Base-by-base conservation (phyloP, 2,329 filamentous ascomycete species). In the Penicillium frequentans region DNA sequence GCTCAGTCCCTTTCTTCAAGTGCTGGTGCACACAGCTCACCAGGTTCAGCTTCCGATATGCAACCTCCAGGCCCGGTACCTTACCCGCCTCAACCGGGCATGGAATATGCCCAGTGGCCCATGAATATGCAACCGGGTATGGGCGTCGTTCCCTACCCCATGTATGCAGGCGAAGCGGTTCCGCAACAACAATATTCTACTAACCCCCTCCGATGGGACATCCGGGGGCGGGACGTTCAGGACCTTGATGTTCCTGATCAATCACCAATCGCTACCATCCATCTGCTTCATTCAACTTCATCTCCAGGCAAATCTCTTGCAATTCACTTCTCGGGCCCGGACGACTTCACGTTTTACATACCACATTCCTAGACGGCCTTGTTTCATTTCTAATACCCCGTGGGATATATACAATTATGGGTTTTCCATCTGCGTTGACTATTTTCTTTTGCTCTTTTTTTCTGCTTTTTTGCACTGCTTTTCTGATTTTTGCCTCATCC, bases 141-240 rank as follows among this genome's bases (percentile, higher is more conserved):
- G 66, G 66, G 64, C 16, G 65, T 71, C 35, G 66, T 73, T 9
- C 69, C 63, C 19, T 75, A 75, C 54, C 67, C 71, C 0, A 68
- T 74, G 58, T 73, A 72, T 54, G 52, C 67, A 9, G 60, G 61
- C 3, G 69, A 71, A 39, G 59, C 64, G 3, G 42, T 65, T 29
- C 64, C 64, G 48, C 70, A 71, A 53, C 65, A 65, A n/a, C 61
- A 52, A 48, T 63, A 65, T 23, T 64, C 64, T 44, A 59, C 61
- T n/a, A 67, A 63, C 44, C 63, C 64, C 58, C 66, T 33, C 64
- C 68, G 1, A 74, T 74, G 72, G 69, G 70, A 19, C 70, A 72
- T 48, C 70, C 69, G 1, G 64, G 67, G 7, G 49, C 52, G 24
- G 63, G 64, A 7, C 66, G 56, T 33, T 66, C 69, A 26, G 67